A percentile compares a stretch with the other conserved stretches of the same genome.
These are phyloP conservation scores for Malania oleifera DNA, from an alignment of 164 flowering plant genomes.

Conservation along the genomic window DNA sequence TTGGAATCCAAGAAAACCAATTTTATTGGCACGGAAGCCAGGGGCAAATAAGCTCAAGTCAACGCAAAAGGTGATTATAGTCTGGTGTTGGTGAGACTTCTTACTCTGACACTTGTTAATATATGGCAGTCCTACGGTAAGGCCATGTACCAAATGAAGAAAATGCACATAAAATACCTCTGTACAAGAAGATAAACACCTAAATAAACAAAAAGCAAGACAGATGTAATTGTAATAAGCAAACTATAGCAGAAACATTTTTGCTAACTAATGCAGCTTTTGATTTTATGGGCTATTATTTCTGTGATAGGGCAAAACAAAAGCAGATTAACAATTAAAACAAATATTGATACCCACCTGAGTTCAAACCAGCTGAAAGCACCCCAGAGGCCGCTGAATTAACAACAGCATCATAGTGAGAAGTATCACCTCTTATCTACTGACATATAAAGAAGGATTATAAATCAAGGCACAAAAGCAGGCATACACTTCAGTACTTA, in stretches of 20 bases:
- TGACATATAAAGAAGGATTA: slow-evolving; percentile 12
- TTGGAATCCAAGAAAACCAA: too few species aligned
- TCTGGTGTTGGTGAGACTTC: too few species aligned
- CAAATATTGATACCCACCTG: slow-evolving; percentile 45
- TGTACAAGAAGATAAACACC: too few species aligned
- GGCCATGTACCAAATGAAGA: too few species aligned
- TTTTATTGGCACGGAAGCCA: too few species aligned
- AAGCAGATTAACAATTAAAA: background rate
- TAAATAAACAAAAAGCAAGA: background rate
- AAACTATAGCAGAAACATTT: background rate
- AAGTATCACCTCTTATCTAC: slow-evolving; percentile 93
- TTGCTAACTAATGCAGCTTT: too few species aligned
- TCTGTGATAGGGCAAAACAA: background rate
- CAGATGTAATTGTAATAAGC: background rate
- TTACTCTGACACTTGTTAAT: too few species aligned
- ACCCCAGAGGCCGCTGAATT: slow-evolving; percentile 97
- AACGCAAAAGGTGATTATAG: too few species aligned
- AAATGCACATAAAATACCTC: too few species aligned
- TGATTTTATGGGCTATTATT: background rate
- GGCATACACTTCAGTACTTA: background rate
- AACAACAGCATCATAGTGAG: slow-evolving; percentile 97
- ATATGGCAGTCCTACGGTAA: too few species aligned
- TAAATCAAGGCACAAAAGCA: slow-evolving; percentile 7
- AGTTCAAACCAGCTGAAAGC: slow-evolving; percentile 79
- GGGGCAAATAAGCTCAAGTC: too few species aligned